Conservation (phyloP, 2,329 filamentous ascomycete species). For the Paracorniculantispora psalliotae region DNA sequence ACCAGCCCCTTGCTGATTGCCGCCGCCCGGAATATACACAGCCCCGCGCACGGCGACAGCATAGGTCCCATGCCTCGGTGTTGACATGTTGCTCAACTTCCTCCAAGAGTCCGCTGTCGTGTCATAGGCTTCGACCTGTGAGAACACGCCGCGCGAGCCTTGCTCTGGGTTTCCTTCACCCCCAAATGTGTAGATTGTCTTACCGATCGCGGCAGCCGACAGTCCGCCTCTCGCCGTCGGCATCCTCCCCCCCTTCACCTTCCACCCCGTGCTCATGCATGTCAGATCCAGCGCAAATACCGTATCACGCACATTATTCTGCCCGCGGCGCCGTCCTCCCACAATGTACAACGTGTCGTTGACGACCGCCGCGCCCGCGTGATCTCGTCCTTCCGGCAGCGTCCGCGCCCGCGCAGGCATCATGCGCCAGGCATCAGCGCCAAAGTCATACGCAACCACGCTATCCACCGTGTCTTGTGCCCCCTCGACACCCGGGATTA, state of each 20-base stretch:
- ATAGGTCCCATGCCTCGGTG: constrained; percentile 31
- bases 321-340: constrained; percentile 28
- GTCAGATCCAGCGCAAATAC: constrained; percentile 31
- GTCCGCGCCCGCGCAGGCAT: constrained; percentile 21
- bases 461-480: constrained; percentile 24
- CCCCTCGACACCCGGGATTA: constrained; percentile 16
- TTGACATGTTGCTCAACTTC: constrained; percentile 22
- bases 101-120: constrained; percentile 24
- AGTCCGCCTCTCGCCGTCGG: constrained; percentile 32
- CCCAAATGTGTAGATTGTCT: constrained; percentile 30
- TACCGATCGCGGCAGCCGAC: constrained; percentile 24
- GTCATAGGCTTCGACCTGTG: constrained; percentile 28
- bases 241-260: constrained; percentile 25
- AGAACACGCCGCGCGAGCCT: constrained; percentile 21
- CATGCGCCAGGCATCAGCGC: constrained; percentile 21
- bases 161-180: constrained; percentile 30
- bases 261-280: constrained; percentile 24
- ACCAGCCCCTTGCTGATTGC: constrained; percentile 18
- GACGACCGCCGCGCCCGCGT: constrained; percentile 27
- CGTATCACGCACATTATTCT: constrained; percentile 27
- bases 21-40: constrained; percentile 33
- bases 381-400: constrained; percentile 32
- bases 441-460: constrained; percentile 29
- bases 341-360: constrained; percentile 31
- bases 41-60: constrained; percentile 23